Conservation (phyloP, 306 rosid species). For the Alnus rubra region DNA sequence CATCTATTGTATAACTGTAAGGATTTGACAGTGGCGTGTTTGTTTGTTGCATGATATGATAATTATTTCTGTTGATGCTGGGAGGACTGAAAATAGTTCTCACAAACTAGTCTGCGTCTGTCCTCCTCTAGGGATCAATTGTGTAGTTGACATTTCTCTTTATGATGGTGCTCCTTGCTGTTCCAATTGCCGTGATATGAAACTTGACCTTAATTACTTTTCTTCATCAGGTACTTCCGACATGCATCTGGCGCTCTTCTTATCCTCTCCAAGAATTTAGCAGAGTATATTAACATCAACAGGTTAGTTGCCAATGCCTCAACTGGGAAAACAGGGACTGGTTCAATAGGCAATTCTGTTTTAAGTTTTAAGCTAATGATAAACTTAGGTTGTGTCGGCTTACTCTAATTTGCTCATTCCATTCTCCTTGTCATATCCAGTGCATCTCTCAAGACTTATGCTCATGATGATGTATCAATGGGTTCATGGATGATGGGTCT, state of each 20-base stretch:
- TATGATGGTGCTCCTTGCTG: constrained; percentile 6
- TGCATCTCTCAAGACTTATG: constrained; percentile 88
- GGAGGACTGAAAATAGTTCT: not conserved
- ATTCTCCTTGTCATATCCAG: constrained; percentile 43
- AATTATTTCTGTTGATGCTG: not conserved
- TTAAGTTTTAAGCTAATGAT: constrained; percentile 9
- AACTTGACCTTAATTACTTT: constrained; percentile 12
- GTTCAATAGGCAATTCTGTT: constrained; percentile 7
- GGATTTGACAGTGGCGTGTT: not conserved
- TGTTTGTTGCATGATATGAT: not conserved
- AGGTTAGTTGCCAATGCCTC: constrained; percentile 56
- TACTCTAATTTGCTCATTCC: constrained; percentile 6
- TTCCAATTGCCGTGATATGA: not conserved
- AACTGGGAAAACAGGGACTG: constrained; percentile 1
- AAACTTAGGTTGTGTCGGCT: constrained; percentile 13
- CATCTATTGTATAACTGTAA: not conserved
- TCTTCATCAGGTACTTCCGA: constrained; percentile 79
- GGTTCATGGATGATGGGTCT: constrained; percentile 99
- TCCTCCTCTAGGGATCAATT: not conserved
- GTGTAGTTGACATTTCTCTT: not conserved
- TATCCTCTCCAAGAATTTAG: constrained; percentile 89
- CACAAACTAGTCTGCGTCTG: not conserved
- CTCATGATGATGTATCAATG: constrained; percentile 81
- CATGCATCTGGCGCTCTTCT: constrained; percentile 82
- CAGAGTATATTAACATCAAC: constrained; percentile 81